phyloP scores from a whole-genome alignment of 331 rosid genomes.

The Phaseolus coccineus region DNA sequence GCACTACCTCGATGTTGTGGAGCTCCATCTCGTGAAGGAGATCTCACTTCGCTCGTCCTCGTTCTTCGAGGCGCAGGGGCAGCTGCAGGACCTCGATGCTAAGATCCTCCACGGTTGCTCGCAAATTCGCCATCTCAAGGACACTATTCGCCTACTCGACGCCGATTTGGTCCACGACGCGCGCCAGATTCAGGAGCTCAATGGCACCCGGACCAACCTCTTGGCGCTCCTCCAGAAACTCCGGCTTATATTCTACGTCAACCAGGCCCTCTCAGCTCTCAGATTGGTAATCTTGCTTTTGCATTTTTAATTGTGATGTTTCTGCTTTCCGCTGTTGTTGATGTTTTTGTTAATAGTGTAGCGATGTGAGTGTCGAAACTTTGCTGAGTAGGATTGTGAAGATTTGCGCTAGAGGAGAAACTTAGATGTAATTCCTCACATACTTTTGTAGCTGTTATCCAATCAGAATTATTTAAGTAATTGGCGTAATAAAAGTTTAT shows the following conservation, averaged over 20 bases:
- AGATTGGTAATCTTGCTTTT: constrained; percentile 66
- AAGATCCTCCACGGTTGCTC: constrained; percentile 88
- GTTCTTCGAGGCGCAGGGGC: constrained; percentile 97
- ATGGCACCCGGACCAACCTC: constrained; percentile 75
- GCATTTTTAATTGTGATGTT: background rate
- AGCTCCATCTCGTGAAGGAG: constrained; percentile 93
- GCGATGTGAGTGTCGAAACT: constrained; percentile 13
- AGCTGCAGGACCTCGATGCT: constrained; percentile 83
- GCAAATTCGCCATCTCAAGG: constrained; percentile 79
- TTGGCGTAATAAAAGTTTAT: background rate
- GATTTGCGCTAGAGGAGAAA: constrained; percentile 9
- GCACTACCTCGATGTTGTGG: constrained; percentile 94
- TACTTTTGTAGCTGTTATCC: background rate
- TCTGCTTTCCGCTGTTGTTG: background rate
- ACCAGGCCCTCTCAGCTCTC: constrained; percentile 94
- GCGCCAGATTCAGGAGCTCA: constrained; percentile 83
- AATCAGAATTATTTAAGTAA: background rate
- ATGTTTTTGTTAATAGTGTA: constrained; percentile 3
- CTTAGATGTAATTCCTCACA: background rate
- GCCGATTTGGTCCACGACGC: constrained; percentile 89
- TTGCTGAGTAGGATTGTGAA: constrained; percentile 16
- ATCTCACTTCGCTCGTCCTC: constrained; percentile 90
- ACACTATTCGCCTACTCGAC: constrained; percentile 85
- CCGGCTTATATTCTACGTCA: constrained; percentile 89
- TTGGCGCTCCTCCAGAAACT: constrained; percentile 86